Base-by-base conservation (phyloP, 805 yeast genomes). In the Barnettozyma populi region DNA sequence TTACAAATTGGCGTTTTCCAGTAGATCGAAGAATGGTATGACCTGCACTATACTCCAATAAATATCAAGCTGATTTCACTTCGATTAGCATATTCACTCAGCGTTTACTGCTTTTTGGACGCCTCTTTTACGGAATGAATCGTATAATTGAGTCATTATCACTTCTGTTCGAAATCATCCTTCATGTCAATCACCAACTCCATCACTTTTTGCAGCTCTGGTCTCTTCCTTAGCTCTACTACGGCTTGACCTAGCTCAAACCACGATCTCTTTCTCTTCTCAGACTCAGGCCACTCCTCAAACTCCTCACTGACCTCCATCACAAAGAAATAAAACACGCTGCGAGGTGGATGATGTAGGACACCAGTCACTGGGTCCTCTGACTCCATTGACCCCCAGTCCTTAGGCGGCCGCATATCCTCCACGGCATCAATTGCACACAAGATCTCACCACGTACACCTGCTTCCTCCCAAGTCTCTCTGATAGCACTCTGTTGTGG, bases 391-490 rank as follows among this genome's bases (percentile, higher is more conserved):
- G 55, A 53, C 36, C 65, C 66, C 75, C 75, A 74, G 20, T 67
- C 62, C 56, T 74, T 71, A 14, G 75, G 73, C 4, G 78, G 76
- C 48, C 82, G 63, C 63, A 63, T 60, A 53, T 90, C 97, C 41
- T 75, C 76, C 23, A 86, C 82, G 0, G 77, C 70, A 0, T 92
- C 95, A 37, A 92, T 67, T 49, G 73, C 72, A 36, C 61, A 56
- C 4, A 71, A 57, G 4, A 90, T 72, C 16, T 63, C 68, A 7
- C 97, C 96, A 32, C 75, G 76, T 21, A 86, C 86, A 0, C 99
- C 99, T 0, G 96, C 94, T 67, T 94, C 99, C 65, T 94, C 99
- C 99, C 99, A 94, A 0, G 96, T 87, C 62, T 94, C 99, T 50
- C 99, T 73, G 16, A 75, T 70, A 0, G 97, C 97, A 69, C 55